Evolutionary conservation across 148 eudicot species (phyloP).

Genomic region (Fagopyrum tataricum): DNA sequence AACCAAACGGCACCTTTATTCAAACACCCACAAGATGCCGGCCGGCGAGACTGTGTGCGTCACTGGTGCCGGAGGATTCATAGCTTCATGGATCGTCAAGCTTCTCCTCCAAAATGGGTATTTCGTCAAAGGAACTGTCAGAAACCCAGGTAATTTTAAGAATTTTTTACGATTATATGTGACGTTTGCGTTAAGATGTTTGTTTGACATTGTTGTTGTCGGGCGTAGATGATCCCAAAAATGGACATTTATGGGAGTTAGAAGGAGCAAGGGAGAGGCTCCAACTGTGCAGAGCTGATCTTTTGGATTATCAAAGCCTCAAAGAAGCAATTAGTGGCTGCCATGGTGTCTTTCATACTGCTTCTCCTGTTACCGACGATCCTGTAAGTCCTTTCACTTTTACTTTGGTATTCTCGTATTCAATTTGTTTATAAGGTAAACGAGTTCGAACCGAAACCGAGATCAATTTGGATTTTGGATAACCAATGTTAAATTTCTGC

Average conservation of each 20-base stretch:
- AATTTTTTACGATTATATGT: neutral
- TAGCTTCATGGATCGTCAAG: slow-evolving; percentile 86
- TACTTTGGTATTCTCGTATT: too few relatives aligned
- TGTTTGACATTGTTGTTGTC: neutral
- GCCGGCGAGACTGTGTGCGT: slow-evolving; percentile 55
- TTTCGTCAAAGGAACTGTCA: slow-evolving; percentile 64
- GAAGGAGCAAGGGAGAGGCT: slow-evolving; percentile 91
- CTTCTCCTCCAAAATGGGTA: slow-evolving; percentile 67
- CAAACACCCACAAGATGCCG: neutral
- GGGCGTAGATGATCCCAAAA: slow-evolving; percentile 71
- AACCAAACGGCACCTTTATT: too few relatives aligned
- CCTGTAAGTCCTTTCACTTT: slow-evolving; percentile 38
- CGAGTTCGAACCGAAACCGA: too few relatives aligned
- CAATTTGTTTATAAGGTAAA: too few relatives aligned
- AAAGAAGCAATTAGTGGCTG: slow-evolving; percentile 69
- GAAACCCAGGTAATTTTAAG: slow-evolving; percentile 59
- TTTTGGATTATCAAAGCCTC: slow-evolving; percentile 60
- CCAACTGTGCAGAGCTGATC: slow-evolving; percentile 68
- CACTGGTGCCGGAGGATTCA: slow-evolving; percentile 89
- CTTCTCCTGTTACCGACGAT: slow-evolving; percentile 90
- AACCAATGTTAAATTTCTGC: too few relatives aligned
- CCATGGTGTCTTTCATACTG: slow-evolving; percentile 88
- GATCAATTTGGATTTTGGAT: too few relatives aligned
- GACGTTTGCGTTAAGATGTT: neutral
- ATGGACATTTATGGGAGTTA: slow-evolving; percentile 63